These are phyloP conservation scores for Colletotrichum sidae DNA, from an alignment of 2,329 filamentous ascomycete genomes.

Conservation along the genomic window DNA sequence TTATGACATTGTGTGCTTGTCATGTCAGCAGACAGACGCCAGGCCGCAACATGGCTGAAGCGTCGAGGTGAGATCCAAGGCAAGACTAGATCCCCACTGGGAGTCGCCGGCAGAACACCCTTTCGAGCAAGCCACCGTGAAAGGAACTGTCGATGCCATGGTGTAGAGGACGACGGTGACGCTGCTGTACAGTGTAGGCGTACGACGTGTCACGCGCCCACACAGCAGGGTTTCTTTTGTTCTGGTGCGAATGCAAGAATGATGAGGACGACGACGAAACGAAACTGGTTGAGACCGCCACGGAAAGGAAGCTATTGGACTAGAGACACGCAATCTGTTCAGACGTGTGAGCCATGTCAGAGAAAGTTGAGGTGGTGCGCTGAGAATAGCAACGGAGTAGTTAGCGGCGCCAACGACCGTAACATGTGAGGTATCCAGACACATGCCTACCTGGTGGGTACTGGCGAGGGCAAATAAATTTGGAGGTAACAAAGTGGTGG, in stretches of 20 bases:
- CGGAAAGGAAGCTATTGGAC: background rate
- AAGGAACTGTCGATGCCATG: background rate
- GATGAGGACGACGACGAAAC: conserved; percentile 1
- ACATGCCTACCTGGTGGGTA: no score
- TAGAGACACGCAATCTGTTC: no score
- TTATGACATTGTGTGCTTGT: conserved; percentile 1
- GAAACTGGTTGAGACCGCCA: conserved; percentile 14
- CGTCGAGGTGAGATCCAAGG: conserved; percentile 13
- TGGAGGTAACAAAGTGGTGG: no score
- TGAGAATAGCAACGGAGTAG: conserved; percentile 33
- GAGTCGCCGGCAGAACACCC: conserved; percentile 33
- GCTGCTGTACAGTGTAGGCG: background rate
- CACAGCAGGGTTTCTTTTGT: conserved; percentile 4
- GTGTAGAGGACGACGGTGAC: conserved; percentile 1
- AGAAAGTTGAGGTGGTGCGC: conserved; percentile 26
- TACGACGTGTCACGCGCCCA: conserved; percentile 12
- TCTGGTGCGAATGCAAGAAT: background rate
- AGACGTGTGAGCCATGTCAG: conserved; percentile 28
- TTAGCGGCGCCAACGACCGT: no score
- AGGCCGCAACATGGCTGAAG: background rate
- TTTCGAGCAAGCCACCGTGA: background rate
- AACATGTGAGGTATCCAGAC: background rate
- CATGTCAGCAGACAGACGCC: background rate
- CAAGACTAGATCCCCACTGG: conserved; percentile 16
- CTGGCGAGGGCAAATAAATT: no score